Base-by-base conservation (phyloP, 2,329 filamentous ascomycete genomes). In the Hymenoscyphus scutula region DNA sequence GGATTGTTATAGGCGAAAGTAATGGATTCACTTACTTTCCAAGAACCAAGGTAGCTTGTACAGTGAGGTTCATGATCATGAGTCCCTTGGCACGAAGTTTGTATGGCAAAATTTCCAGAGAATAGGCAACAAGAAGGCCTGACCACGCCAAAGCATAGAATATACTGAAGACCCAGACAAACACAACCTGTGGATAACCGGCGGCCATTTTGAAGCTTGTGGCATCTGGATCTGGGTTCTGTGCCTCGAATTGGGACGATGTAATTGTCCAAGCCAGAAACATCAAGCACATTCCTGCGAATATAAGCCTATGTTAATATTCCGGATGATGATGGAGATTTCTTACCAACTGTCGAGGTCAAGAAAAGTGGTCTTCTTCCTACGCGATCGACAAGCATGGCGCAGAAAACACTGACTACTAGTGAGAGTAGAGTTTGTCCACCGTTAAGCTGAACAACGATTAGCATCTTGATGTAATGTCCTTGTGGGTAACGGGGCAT, bases 11-110 rank as follows among this genome's bases (percentile, higher is more conserved):
- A 17, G 38, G 5, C 37, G 19, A 17, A 55, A 56, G 1, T 17
- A 38, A 51, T 56, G 13, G n/a, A 10, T 34, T 15, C 53, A 82
- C 82, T 68, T 77, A 85, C 78, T 85, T 83, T 71, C 84, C 82
- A 65, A 89, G 79, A 58, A 85, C 83, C 41, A 89, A 76, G 34
- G 85, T 79, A 55, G 84, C 83, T 73, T 88, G 84, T 25, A 88
- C 80, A 23, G 81, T 82, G 58, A 88, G 80, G 73, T 88, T 88
- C 82, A 88, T 85, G 67, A 88, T 79, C 79, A 84, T 84, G 78
- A 85, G 64, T 55, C 71, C 73, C 67, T 73, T 74, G 13, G 73
- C 72, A 65, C 72, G 67, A 19, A 82, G 76, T 70, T 77, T 78
- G 75, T 81, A 82, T 6, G 80, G 80, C 62, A 82, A 75, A 64